Evolutionary conservation across 1,284 basidiomycete genomes (phyloP).

Genomic region (Melanopsichium pennsylvanicum): DNA sequence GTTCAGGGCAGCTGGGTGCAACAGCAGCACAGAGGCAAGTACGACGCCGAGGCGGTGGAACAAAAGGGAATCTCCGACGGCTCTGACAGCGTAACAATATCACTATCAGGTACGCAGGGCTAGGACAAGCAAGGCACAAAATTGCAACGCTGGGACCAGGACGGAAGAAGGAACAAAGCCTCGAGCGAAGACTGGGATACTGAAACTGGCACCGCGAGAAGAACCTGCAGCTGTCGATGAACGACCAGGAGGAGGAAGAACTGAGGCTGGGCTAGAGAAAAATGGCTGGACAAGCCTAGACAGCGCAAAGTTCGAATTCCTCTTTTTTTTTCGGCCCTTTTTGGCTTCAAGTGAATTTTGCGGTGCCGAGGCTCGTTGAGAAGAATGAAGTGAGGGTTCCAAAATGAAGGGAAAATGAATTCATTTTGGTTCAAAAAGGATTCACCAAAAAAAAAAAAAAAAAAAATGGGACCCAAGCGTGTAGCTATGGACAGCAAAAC

Average conservation of each 20-base stretch:
- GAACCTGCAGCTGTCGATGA: conserved; percentile 15
- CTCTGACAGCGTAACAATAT: conserved; percentile 25
- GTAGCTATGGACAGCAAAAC: no score
- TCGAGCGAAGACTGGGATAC: conserved; percentile 19
- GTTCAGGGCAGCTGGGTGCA: neutral
- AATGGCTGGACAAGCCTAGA: conserved; percentile 1
- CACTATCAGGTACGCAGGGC: conserved; percentile 3
- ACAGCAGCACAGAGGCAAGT: no score
- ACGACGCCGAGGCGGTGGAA: conserved; percentile 28
- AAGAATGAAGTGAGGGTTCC: conserved; percentile 1
- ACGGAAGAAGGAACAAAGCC: conserved; percentile 4
- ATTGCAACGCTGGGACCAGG: neutral
- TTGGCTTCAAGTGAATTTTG: neutral
- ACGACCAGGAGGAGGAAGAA: no score
- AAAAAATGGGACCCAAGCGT: no score
- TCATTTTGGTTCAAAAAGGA: neutral
- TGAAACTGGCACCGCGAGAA: neutral
- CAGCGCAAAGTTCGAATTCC: conserved; percentile 22
- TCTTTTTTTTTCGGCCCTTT: neutral
- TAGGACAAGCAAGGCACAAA: conserved; percentile 9
- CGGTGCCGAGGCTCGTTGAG: conserved; percentile 7
- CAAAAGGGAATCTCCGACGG: no score
- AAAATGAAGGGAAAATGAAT: conserved; percentile 13
- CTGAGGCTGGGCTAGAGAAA: no score
- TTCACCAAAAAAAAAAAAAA: no score